Percentiles rank a stretch among this genome's conserved stretches.
Conservation (phyloP, 768 basidiomycete genomes). For the Amanita fuliginea region DNA sequence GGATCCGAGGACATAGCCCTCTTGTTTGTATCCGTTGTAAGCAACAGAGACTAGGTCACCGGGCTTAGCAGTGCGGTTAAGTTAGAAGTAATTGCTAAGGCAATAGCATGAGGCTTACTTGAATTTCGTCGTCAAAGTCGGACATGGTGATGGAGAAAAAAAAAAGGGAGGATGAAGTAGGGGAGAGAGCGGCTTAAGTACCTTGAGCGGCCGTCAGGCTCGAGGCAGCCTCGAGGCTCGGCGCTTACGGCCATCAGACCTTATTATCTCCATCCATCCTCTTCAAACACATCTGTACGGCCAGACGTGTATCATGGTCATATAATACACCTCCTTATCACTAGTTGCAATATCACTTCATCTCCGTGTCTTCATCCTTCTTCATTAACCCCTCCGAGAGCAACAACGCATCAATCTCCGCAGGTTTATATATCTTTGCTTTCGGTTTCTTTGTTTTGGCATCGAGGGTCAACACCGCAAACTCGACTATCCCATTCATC, state of each 20-base stretch:
- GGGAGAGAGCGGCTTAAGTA: not conserved
- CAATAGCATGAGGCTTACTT: too few species aligned
- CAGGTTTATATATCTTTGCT: constrained; percentile 85
- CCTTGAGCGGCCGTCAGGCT: constrained; percentile 9
- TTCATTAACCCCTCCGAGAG: constrained; percentile 73
- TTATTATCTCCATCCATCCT: constrained; percentile 18
- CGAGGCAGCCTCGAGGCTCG: constrained; percentile 44
- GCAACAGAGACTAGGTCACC: constrained; percentile 77
- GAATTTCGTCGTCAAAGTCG: constrained; percentile 1
- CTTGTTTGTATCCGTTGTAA: constrained; percentile 46
- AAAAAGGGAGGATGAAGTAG: not conserved
- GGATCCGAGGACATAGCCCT: constrained; percentile 74
- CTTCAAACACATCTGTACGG: too few species aligned
- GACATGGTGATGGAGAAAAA: constrained; percentile 5
- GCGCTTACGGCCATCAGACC: constrained; percentile 12
- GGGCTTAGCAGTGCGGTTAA: constrained; percentile 31
- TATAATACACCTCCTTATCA: not conserved
- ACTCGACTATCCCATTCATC: constrained; percentile 59
- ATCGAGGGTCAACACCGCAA: constrained; percentile 88
- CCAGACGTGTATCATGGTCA: too few species aligned
- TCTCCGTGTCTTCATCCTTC: constrained; percentile 77
- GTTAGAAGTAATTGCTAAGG: too few species aligned
- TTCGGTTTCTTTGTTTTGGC: constrained; percentile 63
- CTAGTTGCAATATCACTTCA: constrained; percentile 28
- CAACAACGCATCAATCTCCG: constrained; percentile 81